Percentiles rank a stretch among this genome's conserved stretches.
Evolutionary conservation across 768 basidiomycete species (phyloP).

Genomic region (Tulasnella sp.): DNA sequence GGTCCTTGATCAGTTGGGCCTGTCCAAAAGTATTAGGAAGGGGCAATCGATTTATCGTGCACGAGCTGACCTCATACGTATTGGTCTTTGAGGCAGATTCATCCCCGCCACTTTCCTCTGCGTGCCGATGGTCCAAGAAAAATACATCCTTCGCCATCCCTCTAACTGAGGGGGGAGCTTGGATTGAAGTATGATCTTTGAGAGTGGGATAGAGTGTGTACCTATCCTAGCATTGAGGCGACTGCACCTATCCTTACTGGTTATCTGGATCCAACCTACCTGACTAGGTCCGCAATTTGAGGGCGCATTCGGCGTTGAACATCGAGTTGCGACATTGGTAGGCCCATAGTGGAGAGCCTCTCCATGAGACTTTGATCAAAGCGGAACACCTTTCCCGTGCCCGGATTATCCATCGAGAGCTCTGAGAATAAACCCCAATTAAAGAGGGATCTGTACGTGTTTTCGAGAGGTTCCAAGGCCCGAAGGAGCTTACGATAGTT

Average conservation of each 20-base stretch:
- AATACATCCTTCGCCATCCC: conserved; percentile 63
- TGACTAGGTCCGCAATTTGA: conserved; percentile 56
- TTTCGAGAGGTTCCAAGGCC: too few relatives aligned
- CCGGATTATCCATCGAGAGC: conserved; percentile 63
- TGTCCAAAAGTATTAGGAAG: conserved; percentile 27
- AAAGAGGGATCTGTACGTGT: neutral
- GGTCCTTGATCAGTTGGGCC: conserved; percentile 49
- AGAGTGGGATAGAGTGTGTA: conserved; percentile 59
- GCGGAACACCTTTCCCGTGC: conserved; percentile 53
- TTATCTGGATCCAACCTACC: conserved; percentile 37
- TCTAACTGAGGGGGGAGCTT: conserved; percentile 50
- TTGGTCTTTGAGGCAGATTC: conserved; percentile 68
- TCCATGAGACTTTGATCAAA: conserved; percentile 78
- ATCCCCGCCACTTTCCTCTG: conserved; percentile 55
- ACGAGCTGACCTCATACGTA: conserved; percentile 51
- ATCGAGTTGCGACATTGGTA: conserved; percentile 65
- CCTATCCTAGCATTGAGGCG: conserved; percentile 35
- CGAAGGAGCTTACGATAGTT: conserved; percentile 32
- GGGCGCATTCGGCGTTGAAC: conserved; percentile 76
- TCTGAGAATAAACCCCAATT: conserved; percentile 39
- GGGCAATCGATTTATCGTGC: neutral
- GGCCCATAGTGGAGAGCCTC: conserved; percentile 51
- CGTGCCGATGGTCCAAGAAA: conserved; percentile 60
- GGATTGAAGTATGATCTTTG: conserved; percentile 53
- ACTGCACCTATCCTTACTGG: neutral